These are phyloP conservation scores for Ceratocystis albifundus DNA, from an alignment of 2,329 filamentous ascomycete genomes.

Conservation along the genomic window DNA sequence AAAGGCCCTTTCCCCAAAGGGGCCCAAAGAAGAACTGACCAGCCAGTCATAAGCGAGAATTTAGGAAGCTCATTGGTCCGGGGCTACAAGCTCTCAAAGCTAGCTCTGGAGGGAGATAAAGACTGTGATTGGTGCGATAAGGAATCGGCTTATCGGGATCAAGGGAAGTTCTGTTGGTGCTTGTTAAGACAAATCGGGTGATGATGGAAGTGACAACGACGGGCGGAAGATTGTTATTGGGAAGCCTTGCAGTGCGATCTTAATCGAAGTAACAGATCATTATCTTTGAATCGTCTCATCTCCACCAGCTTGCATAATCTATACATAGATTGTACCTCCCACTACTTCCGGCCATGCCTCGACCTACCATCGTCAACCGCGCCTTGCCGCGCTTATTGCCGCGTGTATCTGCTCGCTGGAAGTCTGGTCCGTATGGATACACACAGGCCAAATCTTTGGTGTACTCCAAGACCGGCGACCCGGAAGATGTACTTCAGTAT, in stretches of 20 bases:
- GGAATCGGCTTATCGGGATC: not conserved
- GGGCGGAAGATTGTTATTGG: too few relatives aligned
- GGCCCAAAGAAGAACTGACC: not conserved
- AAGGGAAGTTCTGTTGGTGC: not conserved
- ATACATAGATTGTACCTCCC: conserved; percentile 22
- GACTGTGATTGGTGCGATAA: conserved; percentile 5
- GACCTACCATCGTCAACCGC: conserved; percentile 8
- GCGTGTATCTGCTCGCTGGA: conserved; percentile 33
- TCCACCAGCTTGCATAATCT: conserved; percentile 20
- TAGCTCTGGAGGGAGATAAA: not conserved
- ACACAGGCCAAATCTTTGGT: conserved; percentile 75
- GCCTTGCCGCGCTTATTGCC: conserved; percentile 10
- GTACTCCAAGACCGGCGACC: conserved; percentile 64
- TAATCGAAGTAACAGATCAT: not conserved
- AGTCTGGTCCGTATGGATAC: conserved; percentile 62
- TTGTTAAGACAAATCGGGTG: not conserved
- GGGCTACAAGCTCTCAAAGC: not conserved
- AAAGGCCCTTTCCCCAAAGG: not conserved
- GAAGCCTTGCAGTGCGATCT: not conserved
- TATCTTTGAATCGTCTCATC: not conserved
- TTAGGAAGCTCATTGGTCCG: not conserved
- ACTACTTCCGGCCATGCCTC: not conserved
- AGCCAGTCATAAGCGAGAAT: not conserved
- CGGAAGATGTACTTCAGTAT: conserved; percentile 55
- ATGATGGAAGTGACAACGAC: not conserved